A percentile compares a stretch with the other conserved stretches of the same genome.
Conservation (phyloP, 1,284 basidiomycete species). For the Tilletia walkeri region DNA sequence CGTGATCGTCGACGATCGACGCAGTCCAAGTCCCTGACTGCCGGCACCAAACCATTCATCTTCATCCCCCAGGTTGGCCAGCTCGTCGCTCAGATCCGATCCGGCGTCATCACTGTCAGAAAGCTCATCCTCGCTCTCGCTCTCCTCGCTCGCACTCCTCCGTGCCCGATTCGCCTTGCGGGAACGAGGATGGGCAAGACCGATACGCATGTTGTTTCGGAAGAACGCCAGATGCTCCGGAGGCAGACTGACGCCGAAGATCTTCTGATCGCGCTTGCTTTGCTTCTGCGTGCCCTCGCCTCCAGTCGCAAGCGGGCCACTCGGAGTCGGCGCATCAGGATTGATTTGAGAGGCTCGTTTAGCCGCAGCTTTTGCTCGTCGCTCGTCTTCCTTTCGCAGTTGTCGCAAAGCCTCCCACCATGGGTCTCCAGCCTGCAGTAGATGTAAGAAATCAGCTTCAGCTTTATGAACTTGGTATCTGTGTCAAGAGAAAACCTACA, state of each 20-base stretch:
- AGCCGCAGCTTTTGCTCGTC: slow-evolving; percentile 33
- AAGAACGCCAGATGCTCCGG: slow-evolving; percentile 52
- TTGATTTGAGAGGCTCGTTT: slow-evolving; percentile 35
- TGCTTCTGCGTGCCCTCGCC: slow-evolving; percentile 26
- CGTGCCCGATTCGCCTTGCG: slow-evolving; percentile 13
- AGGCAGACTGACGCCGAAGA: slow-evolving; percentile 46
- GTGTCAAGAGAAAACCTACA: neutral
- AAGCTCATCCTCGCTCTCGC: slow-evolving; percentile 22
- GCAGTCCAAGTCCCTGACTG: slow-evolving; percentile 30
- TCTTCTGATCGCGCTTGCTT: slow-evolving; percentile 37
- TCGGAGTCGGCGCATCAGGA: slow-evolving; percentile 15
- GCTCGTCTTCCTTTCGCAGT: slow-evolving; percentile 44
- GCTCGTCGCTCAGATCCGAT: slow-evolving; percentile 37
- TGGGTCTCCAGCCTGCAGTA: slow-evolving; percentile 43
- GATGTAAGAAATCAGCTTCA: slow-evolving; percentile 23
- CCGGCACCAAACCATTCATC: slow-evolving; percentile 35
- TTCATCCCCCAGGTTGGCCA: slow-evolving; percentile 44
- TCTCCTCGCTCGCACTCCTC: slow-evolving; percentile 1
- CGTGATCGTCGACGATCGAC: slow-evolving; percentile 31
- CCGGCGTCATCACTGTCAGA: slow-evolving; percentile 21
- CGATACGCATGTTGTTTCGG: slow-evolving; percentile 52
- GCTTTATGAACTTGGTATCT: neutral
- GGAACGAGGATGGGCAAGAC: slow-evolving; percentile 52
- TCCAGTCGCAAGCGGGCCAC: slow-evolving; percentile 2
- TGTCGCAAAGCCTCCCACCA: slow-evolving; percentile 53